These are phyloP conservation scores for Pistacia integerrima DNA, from an alignment of 345 rosid genomes.

Conservation along the genomic window DNA sequence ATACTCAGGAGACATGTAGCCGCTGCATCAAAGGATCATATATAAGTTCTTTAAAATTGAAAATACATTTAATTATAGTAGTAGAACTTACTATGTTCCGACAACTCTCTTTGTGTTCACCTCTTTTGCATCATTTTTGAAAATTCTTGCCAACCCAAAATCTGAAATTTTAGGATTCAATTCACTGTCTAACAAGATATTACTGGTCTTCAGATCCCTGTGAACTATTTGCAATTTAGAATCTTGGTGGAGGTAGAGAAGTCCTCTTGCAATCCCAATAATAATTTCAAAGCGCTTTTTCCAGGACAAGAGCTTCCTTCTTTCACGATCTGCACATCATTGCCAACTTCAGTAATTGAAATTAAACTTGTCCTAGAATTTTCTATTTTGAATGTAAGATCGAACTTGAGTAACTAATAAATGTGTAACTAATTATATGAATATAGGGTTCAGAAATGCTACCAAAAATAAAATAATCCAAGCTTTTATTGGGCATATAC, in stretches of 20 bases:
- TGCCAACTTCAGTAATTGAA: not conserved
- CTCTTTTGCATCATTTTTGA: slow-evolving; percentile 23
- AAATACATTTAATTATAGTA: not conserved
- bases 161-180: slow-evolving; percentile 43
- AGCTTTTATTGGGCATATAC: slow-evolving; percentile 37
- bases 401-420: not conserved
- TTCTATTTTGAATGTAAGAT: not conserved
- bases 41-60: not conserved
- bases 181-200: slow-evolving; percentile 30
- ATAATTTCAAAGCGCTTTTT: slow-evolving; percentile 27
- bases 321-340: slow-evolving; percentile 30
- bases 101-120: slow-evolving; percentile 47
- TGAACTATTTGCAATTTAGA: slow-evolving; percentile 50
- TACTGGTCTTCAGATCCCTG: slow-evolving; percentile 46
- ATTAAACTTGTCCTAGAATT: not conserved
- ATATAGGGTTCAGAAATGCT: not conserved
- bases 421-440: not conserved
- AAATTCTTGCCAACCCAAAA: slow-evolving; percentile 41
- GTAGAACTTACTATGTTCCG: slow-evolving; percentile 47
- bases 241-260: slow-evolving; percentile 54
- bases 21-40: no score
- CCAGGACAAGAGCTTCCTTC: slow-evolving; percentile 33
- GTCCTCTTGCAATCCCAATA: slow-evolving; percentile 51
- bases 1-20: no score
- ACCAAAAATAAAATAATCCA: slow-evolving; percentile 41